Evolutionary conservation across 2,329 filamentous ascomycete genomes (phyloP).

Genomic region (Sporothrix mexicana): DNA sequence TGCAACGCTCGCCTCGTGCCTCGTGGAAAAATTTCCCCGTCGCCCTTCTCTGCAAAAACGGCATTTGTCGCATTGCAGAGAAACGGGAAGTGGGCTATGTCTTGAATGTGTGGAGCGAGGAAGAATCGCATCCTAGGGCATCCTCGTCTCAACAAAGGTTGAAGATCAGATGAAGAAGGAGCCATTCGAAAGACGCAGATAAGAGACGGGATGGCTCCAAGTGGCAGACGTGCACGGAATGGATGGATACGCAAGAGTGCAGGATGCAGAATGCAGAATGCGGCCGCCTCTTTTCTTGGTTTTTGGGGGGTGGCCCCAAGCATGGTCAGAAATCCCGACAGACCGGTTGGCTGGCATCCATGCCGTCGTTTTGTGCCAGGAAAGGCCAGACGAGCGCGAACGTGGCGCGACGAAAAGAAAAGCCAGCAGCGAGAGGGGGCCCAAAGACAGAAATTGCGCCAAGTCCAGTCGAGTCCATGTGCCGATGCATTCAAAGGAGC

Average conservation of each 20-base stretch:
- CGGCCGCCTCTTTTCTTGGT: not conserved
- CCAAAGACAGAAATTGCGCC: not conserved
- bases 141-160: not conserved
- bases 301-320: not conserved
- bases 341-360: constrained; percentile 8
- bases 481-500: not conserved
- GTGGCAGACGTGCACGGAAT: not conserved
- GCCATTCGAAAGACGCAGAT: not conserved
- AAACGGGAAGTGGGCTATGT: not conserved
- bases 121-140: not conserved
- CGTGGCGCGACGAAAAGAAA: not conserved
- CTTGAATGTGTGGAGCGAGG: constrained; percentile 12
- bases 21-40: not conserved
- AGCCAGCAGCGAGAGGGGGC: not conserved
- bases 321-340: constrained; percentile 22
- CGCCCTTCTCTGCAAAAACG: not conserved
- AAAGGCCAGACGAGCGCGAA: not conserved
- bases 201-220: not conserved
- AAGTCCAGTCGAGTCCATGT: not conserved
- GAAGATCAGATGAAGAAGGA: not conserved
- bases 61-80: not conserved
- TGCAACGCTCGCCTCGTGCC: constrained; percentile 36
- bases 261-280: constrained; percentile 7
- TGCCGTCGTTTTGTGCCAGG: constrained; percentile 4
- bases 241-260: constrained; percentile 1